phyloP scores from a whole-genome alignment of 2,329 filamentous ascomycete genomes.

The Beauveria brongniartii region DNA sequence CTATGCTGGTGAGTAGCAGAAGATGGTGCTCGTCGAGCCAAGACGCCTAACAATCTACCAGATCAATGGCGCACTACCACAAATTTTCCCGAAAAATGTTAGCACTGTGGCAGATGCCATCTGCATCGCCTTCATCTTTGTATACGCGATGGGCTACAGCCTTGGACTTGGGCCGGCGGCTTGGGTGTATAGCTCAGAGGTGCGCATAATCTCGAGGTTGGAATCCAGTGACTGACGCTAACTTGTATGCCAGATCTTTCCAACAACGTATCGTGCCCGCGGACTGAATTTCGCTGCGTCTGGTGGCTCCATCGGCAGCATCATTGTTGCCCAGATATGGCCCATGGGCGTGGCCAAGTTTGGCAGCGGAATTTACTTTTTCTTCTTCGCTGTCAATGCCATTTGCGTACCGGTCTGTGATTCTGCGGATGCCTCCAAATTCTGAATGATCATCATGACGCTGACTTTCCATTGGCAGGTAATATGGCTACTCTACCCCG shows the following conservation, averaged over 20 bases:
- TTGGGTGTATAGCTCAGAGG: slow-evolving; percentile 54
- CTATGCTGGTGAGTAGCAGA: slow-evolving; percentile 37
- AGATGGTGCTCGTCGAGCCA: neutral
- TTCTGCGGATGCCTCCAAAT: neutral
- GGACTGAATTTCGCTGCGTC: slow-evolving; percentile 49
- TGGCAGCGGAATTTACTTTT: slow-evolving; percentile 46
- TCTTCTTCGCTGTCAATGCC: slow-evolving; percentile 47
- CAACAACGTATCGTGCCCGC: slow-evolving; percentile 46
- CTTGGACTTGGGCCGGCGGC: slow-evolving; percentile 48
- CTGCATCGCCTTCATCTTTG: slow-evolving; percentile 48
- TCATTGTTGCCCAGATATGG: slow-evolving; percentile 47
- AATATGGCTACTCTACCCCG: slow-evolving; percentile 35
- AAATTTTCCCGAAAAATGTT: slow-evolving; percentile 40
- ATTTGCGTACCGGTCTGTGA: slow-evolving; percentile 34
- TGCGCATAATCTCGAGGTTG: slow-evolving; percentile 16
- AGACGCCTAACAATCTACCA: slow-evolving; percentile 17
- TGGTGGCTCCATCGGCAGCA: slow-evolving; percentile 45
- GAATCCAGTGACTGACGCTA: neutral
- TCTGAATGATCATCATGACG: too few species aligned
- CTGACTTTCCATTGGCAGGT: slow-evolving; percentile 20
- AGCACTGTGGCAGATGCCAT: slow-evolving; percentile 39
- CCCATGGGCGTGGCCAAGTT: slow-evolving; percentile 43
- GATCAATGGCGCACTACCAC: slow-evolving; percentile 47
- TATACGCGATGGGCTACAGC: slow-evolving; percentile 51
- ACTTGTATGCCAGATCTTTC: slow-evolving; percentile 42